Percentiles rank a stretch among this genome's conserved stretches.
These are phyloP conservation scores for Silene vulgaris DNA, from an alignment of 179 eudicot species.

Conservation along the genomic window DNA sequence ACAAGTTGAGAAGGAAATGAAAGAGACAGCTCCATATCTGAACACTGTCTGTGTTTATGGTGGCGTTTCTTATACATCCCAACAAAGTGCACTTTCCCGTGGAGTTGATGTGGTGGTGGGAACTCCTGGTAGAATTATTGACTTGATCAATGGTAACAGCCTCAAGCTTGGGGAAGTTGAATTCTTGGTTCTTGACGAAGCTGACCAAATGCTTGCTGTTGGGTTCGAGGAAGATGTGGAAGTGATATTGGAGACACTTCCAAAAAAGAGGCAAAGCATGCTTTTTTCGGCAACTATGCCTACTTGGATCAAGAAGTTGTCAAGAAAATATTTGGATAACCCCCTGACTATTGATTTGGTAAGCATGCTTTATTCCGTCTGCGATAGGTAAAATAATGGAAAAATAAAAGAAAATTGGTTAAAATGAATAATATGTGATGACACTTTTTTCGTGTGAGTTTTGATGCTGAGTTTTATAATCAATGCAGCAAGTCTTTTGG, in stretches of 20 bases:
- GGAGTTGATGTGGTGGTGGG: conserved; percentile 98
- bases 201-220: conserved; percentile 99
- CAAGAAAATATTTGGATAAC: conserved; percentile 66
- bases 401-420: background rate
- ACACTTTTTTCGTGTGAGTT: background rate
- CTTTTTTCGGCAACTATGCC: conserved; percentile 99
- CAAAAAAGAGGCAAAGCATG: conserved; percentile 88
- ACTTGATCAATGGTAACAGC: conserved; percentile 55
- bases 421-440: background rate
- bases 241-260: conserved; percentile 62
- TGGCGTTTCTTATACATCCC: conserved; percentile 70
- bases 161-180: conserved; percentile 79
- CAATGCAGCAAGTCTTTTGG: conserved; percentile 3
- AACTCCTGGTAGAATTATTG: conserved; percentile 93
- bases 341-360: conserved; percentile 92
- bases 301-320: conserved; percentile 78
- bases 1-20: conserved; percentile 93
- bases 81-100: conserved; percentile 68
- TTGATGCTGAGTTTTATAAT: background rate
- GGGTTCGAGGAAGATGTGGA: conserved; percentile 99
- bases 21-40: conserved; percentile 89
- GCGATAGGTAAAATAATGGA: no score
- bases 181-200: conserved; percentile 88
- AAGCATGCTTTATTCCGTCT: conserved; percentile 8
- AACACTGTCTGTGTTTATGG: conserved; percentile 93